phyloP scores from a whole-genome alignment of 1,284 basidiomycete genomes.

The Cutaneotrichosporon arboriforme region DNA sequence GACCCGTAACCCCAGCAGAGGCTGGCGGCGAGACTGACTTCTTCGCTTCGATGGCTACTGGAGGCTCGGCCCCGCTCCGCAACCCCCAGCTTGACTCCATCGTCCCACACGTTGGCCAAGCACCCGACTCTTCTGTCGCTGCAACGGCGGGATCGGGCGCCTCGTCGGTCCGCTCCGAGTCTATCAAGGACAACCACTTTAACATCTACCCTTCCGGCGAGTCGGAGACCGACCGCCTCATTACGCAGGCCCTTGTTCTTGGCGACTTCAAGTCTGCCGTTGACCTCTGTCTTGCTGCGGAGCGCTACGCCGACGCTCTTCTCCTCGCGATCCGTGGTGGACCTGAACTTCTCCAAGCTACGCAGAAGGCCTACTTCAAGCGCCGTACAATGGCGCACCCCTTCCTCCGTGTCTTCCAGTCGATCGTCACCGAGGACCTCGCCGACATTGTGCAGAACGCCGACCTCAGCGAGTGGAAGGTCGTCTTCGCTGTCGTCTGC shows the following conservation, averaged over 20 bases:
- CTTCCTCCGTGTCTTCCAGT: constrained; percentile 91
- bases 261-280: constrained; percentile 94
- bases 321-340: constrained; percentile 89
- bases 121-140: constrained; percentile 77
- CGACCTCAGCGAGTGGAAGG: constrained; percentile 89
- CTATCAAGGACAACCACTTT: constrained; percentile 66
- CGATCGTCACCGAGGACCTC: constrained; percentile 87
- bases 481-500: constrained; percentile 94
- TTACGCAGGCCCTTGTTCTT: constrained; percentile 88
- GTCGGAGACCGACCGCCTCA: constrained; percentile 77
- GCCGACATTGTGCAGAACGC: constrained; percentile 93
- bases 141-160: constrained; percentile 83
- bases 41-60: constrained; percentile 69
- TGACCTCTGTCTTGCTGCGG: constrained; percentile 79
- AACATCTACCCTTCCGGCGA: constrained; percentile 85
- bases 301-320: constrained; percentile 90
- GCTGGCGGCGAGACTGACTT: constrained; percentile 68
- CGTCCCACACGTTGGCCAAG: constrained; percentile 72
- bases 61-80: constrained; percentile 48
- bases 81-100: constrained; percentile 59
- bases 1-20: constrained; percentile 47
- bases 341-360: constrained; percentile 76
- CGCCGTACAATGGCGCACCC: constrained; percentile 68
- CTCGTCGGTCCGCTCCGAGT: constrained; percentile 73
- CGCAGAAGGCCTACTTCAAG: constrained; percentile 92